Percentiles rank a stretch among this genome's conserved stretches.
phyloP scores from a whole-genome alignment of 306 rosid genomes.

The Corylus americana region DNA sequence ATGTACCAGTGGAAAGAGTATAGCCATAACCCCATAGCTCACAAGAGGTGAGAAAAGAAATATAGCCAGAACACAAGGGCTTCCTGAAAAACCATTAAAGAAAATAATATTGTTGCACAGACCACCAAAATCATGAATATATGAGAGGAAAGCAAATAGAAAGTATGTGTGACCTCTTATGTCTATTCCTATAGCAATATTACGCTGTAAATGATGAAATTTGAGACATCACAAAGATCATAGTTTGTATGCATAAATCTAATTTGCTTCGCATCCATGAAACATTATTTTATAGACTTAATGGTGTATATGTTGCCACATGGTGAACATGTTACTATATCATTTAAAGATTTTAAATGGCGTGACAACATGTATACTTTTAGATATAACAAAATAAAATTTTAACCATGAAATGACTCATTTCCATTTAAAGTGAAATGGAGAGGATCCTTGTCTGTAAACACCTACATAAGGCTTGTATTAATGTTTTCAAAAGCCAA shows the following conservation, averaged over 20 bases:
- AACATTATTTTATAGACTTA: not conserved
- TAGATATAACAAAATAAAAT: no score
- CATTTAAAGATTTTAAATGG: no score
- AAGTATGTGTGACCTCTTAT: not conserved
- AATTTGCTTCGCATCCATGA: not conserved
- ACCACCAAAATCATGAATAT: not conserved
- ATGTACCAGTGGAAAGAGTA: constrained; percentile 85
- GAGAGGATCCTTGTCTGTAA: no score
- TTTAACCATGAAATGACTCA: no score
- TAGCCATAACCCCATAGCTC: constrained; percentile 83
- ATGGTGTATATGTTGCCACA: no score
- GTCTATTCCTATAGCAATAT: not conserved
- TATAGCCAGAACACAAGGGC: constrained; percentile 86
- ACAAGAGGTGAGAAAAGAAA: constrained; percentile 88
- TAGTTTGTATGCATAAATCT: constrained; percentile 6
- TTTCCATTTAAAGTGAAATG: no score
- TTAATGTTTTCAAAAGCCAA: no score
- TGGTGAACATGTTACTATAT: no score
- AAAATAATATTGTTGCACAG: constrained; percentile 30
- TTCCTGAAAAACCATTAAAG: constrained; percentile 59
- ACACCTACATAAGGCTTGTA: no score
- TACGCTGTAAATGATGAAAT: not conserved
- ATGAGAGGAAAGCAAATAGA: not conserved
- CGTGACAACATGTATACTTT: no score
- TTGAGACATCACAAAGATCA: constrained; percentile 7